These are phyloP conservation scores for Ammopiptanthus mongolicus DNA, from an alignment of 306 rosid genomes.

Conservation along the genomic window DNA sequence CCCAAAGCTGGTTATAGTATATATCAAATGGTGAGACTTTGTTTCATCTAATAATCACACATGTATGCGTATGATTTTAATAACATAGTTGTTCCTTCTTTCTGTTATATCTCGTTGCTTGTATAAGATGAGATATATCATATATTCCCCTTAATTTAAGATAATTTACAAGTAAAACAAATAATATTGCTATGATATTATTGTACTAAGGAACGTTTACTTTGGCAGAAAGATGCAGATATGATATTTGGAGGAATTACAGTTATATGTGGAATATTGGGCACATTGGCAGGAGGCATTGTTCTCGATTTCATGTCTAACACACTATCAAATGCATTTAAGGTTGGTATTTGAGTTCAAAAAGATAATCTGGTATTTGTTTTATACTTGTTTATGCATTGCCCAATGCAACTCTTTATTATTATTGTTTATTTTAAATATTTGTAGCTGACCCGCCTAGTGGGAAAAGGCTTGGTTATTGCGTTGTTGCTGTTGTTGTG, in stretches of 20 bases:
- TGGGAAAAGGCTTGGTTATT: no score
- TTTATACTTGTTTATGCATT: constrained; percentile 7
- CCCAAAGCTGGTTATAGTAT: constrained; percentile 91
- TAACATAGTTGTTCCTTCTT: background rate
- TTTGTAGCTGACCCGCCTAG: no score
- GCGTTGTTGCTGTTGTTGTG: background rate
- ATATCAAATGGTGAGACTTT: constrained; percentile 68
- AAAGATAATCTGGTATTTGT: background rate
- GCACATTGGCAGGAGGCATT: constrained; percentile 79
- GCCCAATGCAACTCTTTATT: background rate
- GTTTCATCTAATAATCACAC: background rate
- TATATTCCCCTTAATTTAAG: background rate
- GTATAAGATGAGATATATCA: background rate
- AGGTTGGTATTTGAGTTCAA: constrained; percentile 47
- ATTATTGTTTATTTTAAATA: no score
- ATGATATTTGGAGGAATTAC: constrained; percentile 88
- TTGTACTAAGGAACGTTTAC: constrained; percentile 17
- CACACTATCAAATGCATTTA: constrained; percentile 82
- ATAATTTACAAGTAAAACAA: constrained; percentile 7
- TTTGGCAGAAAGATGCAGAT: constrained; percentile 81
- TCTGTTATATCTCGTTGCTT: background rate
- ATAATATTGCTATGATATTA: background rate
- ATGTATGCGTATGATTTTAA: constrained; percentile 8
- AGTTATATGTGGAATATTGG: constrained; percentile 72
- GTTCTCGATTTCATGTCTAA: constrained; percentile 54